phyloP scores from a whole-genome alignment of 2,329 filamentous ascomycete species.

The Alternaria angustiovoidea region DNA sequence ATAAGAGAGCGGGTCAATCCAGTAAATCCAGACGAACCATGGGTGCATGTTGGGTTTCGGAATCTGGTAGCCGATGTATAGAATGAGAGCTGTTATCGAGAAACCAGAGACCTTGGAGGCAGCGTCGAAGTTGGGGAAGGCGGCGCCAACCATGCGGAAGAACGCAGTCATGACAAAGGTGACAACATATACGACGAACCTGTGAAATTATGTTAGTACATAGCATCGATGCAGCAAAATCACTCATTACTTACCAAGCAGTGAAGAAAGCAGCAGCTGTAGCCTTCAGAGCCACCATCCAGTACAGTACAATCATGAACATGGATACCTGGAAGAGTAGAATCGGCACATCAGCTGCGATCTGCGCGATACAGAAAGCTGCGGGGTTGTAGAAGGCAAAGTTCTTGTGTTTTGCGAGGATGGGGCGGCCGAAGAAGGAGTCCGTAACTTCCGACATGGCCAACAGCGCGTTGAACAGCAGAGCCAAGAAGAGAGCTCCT shows the following conservation, averaged over 20 bases:
- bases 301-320: constrained; percentile 75
- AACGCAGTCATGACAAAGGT: constrained; percentile 78
- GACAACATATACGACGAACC: constrained; percentile 18
- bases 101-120: constrained; percentile 65
- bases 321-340: constrained; percentile 65
- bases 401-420: constrained; percentile 84
- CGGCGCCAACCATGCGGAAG: constrained; percentile 77
- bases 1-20: constrained; percentile 78
- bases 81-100: constrained; percentile 65
- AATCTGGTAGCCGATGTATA: constrained; percentile 69
- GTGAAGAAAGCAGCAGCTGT: constrained; percentile 81
- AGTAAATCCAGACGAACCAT: constrained; percentile 67
- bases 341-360: constrained; percentile 64
- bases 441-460: constrained; percentile 70
- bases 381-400: constrained; percentile 92
- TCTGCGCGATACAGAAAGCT: constrained; percentile 76
- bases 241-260: constrained; percentile 76
- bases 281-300: constrained; percentile 79
- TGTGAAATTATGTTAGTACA: background rate
- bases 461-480: constrained; percentile 69
- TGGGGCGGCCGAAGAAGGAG: constrained; percentile 70
- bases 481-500: constrained; percentile 69
- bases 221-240: constrained; percentile 49
- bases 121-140: constrained; percentile 68
- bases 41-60: constrained; percentile 60